phyloP scores from a whole-genome alignment of 2,329 filamentous ascomycete species.

The Ascochyta pisi region DNA sequence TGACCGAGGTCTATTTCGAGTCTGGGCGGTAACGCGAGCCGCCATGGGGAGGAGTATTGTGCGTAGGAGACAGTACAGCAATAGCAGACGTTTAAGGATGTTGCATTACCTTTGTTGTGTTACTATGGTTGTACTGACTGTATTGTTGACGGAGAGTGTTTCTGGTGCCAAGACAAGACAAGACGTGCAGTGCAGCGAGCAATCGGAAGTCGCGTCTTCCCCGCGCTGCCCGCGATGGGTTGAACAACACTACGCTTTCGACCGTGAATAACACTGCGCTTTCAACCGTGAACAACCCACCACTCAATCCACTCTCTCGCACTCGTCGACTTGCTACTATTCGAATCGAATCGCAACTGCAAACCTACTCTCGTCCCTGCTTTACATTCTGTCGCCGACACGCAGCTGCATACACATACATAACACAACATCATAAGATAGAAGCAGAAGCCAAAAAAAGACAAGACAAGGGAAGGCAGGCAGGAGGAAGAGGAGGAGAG shows the following conservation, averaged over 20 bases:
- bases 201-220: conserved; percentile 32
- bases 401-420: no score
- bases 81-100: conserved; percentile 1
- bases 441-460: no score
- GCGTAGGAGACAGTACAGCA: conserved; percentile 6
- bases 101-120: no score
- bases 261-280: background rate
- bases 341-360: no score
- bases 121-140: background rate
- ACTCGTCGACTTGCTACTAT: no score
- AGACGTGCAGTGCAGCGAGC: conserved; percentile 7
- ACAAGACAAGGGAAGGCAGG: background rate
- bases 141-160: background rate
- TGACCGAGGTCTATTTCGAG: background rate
- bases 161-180: conserved; percentile 10
- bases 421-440: no score
- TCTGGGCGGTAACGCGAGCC: background rate
- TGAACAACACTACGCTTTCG: background rate
- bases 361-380: no score
- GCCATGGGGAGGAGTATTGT: background rate
- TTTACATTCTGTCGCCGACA: no score
- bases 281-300: no score
- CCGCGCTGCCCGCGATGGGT: conserved; percentile 18
- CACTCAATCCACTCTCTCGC: no score
- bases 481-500: no score